These are phyloP conservation scores for Hyphopichia khmerensis DNA, from an alignment of 1,139 yeast species.

Conservation along the genomic window DNA sequence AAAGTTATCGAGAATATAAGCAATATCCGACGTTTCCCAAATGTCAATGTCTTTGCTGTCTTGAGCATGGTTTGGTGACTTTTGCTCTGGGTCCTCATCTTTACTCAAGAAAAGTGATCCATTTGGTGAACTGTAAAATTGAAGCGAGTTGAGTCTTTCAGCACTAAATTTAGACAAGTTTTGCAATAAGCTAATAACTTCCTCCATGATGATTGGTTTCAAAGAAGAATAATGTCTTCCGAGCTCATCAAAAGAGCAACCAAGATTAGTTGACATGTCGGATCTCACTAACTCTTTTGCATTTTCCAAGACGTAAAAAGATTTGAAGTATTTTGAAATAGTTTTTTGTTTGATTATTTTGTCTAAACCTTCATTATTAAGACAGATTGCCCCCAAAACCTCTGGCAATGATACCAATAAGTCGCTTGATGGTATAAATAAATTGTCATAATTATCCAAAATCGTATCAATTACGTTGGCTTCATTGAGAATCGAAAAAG, in stretches of 20 bases:
- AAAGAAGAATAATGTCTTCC: constrained; percentile 80
- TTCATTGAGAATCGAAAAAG: constrained; percentile 77
- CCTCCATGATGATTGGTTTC: constrained; percentile 56
- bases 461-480: constrained; percentile 71
- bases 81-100: constrained; percentile 36
- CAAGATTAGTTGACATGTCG: constrained; percentile 56
- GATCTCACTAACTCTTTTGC: constrained; percentile 44
- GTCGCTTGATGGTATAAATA: constrained; percentile 58
- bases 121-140: constrained; percentile 42
- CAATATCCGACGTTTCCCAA: constrained; percentile 53
- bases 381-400: constrained; percentile 78
- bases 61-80: constrained; percentile 28
- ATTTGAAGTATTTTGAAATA: constrained; percentile 49
- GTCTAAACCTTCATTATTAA: constrained; percentile 71
- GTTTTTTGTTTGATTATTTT: constrained; percentile 50
- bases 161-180: constrained; percentile 32
- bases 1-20: constrained; percentile 47
- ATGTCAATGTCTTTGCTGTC: constrained; percentile 33
- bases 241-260: constrained; percentile 74
- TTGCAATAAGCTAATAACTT: constrained; percentile 48
- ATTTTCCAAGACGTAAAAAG: constrained; percentile 47
- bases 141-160: constrained; percentile 33
- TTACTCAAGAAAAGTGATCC: constrained; percentile 43
- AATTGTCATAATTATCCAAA: constrained; percentile 50
- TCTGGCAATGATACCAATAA: constrained; percentile 68